Percentiles rank a stretch among this genome's conserved stretches.
Evolutionary conservation across 352 stramenopile species (phyloP).

Genomic region (Albugo laibachii): DNA sequence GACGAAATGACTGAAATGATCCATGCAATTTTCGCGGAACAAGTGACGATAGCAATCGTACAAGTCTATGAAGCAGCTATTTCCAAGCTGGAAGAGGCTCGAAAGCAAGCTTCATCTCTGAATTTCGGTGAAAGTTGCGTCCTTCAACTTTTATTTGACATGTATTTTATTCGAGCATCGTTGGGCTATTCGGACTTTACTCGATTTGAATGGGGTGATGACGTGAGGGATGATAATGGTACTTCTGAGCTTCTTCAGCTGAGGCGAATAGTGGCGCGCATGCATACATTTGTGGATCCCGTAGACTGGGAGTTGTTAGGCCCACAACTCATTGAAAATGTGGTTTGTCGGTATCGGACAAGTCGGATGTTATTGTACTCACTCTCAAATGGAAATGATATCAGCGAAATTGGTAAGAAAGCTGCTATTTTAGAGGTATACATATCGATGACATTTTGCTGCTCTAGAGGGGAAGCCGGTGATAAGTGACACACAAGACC

Average conservation of each 20-base stretch:
- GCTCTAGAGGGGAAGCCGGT: constrained; percentile 51
- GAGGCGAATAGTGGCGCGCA: constrained; percentile 44
- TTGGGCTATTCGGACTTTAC: constrained; percentile 73
- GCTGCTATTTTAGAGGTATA: constrained; percentile 5
- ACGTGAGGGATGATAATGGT: constrained; percentile 21
- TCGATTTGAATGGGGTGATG: constrained; percentile 74
- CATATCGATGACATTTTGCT: constrained; percentile 1
- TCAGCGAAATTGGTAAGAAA: constrained; percentile 66
- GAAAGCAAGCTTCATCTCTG: constrained; percentile 21
- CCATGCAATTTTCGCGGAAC: constrained; percentile 47
- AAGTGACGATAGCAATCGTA: constrained; percentile 55
- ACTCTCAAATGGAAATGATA: constrained; percentile 59
- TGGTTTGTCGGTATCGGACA: constrained; percentile 71
- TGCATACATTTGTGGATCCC: constrained; percentile 68
- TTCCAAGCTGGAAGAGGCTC: constrained; percentile 30
- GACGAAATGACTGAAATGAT: constrained; percentile 32
- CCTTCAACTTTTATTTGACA: constrained; percentile 75
- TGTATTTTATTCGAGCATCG: constrained; percentile 76
- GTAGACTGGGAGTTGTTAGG: constrained; percentile 82
- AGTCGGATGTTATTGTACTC: constrained; percentile 73
- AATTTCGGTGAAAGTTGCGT: constrained; percentile 75
- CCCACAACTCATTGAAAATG: constrained; percentile 66
- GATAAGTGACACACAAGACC: constrained; percentile 42
- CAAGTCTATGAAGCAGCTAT: constrained; percentile 49
- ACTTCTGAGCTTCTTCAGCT: constrained; percentile 26